Evolutionary conservation across 1,284 basidiomycete genomes (phyloP).

Genomic region (Bjerkandera adusta): DNA sequence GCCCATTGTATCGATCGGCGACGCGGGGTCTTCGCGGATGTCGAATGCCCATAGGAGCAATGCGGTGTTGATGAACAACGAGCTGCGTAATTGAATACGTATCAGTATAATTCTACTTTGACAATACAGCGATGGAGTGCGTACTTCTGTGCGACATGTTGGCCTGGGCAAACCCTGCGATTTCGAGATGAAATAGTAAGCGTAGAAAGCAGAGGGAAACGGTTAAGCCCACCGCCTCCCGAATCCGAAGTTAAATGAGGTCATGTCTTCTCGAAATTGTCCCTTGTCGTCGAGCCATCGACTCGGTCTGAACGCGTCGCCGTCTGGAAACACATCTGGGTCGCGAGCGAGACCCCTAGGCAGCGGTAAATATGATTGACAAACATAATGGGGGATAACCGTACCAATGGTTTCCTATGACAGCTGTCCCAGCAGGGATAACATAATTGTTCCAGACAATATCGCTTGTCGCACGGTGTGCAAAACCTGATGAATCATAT

Average conservation of each 20-base stretch:
- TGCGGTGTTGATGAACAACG: slow-evolving; percentile 57
- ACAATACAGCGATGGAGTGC: slow-evolving; percentile 28
- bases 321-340: slow-evolving; percentile 54
- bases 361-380: neutral
- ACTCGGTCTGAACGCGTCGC: slow-evolving; percentile 55
- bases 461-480: slow-evolving; percentile 56
- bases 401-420: slow-evolving; percentile 60
- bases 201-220: neutral
- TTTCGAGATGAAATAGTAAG: neutral
- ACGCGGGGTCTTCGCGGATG: slow-evolving; percentile 42
- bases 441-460: slow-evolving; percentile 54
- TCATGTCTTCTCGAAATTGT: slow-evolving; percentile 44
- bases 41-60: slow-evolving; percentile 60
- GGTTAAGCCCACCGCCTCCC: slow-evolving; percentile 44
- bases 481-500: slow-evolving; percentile 44
- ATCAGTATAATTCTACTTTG: neutral
- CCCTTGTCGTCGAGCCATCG: slow-evolving; percentile 54
- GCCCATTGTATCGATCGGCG: slow-evolving; percentile 53
- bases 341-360: slow-evolving; percentile 41
- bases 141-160: slow-evolving; percentile 45
- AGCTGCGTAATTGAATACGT: slow-evolving; percentile 30
- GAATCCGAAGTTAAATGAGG: slow-evolving; percentile 57
- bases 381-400: neutral
- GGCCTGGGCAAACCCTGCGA: slow-evolving; percentile 54
- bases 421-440: slow-evolving; percentile 56